Conservation (phyloP, 805 yeast species). For the Torulaspora maleeae region DNA sequence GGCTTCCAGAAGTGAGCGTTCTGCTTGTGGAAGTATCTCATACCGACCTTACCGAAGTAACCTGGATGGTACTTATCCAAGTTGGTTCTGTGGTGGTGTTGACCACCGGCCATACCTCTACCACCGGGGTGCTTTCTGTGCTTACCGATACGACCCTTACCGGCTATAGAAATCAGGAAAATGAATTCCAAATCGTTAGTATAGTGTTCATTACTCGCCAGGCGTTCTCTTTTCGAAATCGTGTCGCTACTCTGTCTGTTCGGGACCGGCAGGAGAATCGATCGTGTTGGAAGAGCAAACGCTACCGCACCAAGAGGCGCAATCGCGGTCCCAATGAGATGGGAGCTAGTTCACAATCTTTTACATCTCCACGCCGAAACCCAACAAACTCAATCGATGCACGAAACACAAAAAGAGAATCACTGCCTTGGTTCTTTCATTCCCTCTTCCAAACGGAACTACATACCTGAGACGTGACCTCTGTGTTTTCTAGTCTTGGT, state of each 20-base stretch:
- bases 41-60: conserved; percentile 99
- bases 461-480: conserved; percentile 99
- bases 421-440: conserved; percentile 41
- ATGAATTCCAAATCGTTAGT: conserved; percentile 13
- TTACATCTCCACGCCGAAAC: background rate
- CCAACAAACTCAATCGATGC: background rate
- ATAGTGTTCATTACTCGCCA: background rate
- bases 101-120: conserved; percentile 99
- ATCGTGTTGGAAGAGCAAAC: conserved; percentile 11
- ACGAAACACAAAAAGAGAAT: conserved; percentile 20
- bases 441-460: conserved; percentile 39
- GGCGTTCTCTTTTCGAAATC: conserved; percentile 13
- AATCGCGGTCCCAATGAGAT: background rate
- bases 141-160: conserved; percentile 99
- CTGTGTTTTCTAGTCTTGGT: conserved; percentile 99
- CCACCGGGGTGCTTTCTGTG: conserved; percentile 99
- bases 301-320: background rate
- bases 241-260: conserved; percentile 1
- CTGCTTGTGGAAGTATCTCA: conserved; percentile 99
- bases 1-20: conserved; percentile 95
- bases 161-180: conserved; percentile 56
- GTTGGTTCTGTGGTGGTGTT: conserved; percentile 99
- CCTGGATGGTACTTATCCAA: conserved; percentile 99
- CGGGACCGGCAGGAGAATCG: background rate
- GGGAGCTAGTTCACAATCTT: conserved; percentile 1